Percentiles rank a stretch among this genome's conserved stretches.
Evolutionary conservation across 805 yeast species (phyloP).

Genomic region (Starmerella powellii): DNA sequence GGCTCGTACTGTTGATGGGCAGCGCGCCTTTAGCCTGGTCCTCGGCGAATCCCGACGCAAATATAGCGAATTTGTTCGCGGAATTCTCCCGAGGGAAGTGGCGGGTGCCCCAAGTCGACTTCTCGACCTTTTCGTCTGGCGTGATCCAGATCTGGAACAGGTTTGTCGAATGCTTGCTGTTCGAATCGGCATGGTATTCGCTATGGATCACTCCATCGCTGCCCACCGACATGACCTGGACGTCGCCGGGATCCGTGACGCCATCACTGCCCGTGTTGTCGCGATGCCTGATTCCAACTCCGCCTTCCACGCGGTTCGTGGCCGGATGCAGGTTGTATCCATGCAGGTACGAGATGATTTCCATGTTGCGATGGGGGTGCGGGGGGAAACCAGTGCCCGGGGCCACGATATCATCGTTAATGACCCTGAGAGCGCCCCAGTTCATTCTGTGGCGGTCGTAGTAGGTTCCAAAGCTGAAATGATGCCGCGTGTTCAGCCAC

Average conservation of each 20-base stretch:
- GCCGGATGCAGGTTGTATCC: slow-evolving; percentile 13
- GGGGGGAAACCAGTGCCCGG: slow-evolving; percentile 18
- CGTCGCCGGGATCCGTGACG: slow-evolving; percentile 18
- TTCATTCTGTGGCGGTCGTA: slow-evolving; percentile 17
- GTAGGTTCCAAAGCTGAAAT: slow-evolving; percentile 17
- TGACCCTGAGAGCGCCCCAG: slow-evolving; percentile 20
- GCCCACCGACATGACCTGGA: slow-evolving; percentile 20
- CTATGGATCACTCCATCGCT: slow-evolving; percentile 17
- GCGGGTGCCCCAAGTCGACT: slow-evolving; percentile 16
- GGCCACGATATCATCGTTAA: slow-evolving; percentile 16
- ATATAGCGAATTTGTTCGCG: slow-evolving; percentile 6
- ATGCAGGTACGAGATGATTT: slow-evolving; percentile 13
- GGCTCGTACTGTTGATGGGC: slow-evolving; percentile 14
- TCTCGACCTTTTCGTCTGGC: slow-evolving; percentile 8
- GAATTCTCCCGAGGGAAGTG: slow-evolving; percentile 13
- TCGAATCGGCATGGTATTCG: slow-evolving; percentile 13
- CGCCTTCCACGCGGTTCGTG: slow-evolving; percentile 14
- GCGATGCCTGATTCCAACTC: slow-evolving; percentile 15
- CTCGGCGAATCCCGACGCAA: slow-evolving; percentile 16
- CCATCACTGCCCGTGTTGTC: slow-evolving; percentile 18
- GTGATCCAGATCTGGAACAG: slow-evolving; percentile 17
- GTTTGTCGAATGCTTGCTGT: slow-evolving; percentile 2
- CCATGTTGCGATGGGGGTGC: slow-evolving; percentile 20
- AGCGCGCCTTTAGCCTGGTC: slow-evolving; percentile 15
- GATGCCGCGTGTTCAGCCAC: slow-evolving; percentile 18